A percentile compares a stretch with the other conserved stretches of the same genome.
Evolutionary conservation across 306 rosid species (phyloP).

Genomic region (Lathyrus tuberosus): DNA sequence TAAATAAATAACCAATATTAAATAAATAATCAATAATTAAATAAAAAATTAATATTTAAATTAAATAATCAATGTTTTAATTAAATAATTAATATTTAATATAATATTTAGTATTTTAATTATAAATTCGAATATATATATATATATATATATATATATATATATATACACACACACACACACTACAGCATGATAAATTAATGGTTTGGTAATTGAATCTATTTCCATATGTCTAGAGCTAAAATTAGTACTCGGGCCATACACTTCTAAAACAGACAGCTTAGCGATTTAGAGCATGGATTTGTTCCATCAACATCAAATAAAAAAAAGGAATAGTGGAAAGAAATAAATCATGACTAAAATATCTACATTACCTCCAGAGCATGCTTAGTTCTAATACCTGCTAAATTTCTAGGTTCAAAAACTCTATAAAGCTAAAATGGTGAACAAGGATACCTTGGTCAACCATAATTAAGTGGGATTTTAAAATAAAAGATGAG

Average conservation of each 20-base stretch:
- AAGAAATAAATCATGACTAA: not conserved
- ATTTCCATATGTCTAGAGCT: constrained; percentile 28
- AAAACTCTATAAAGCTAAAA: too few relatives aligned
- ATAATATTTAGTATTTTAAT: too few relatives aligned
- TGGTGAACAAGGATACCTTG: not conserved
- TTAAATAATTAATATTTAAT: too few relatives aligned
- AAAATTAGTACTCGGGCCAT: constrained; percentile 28
- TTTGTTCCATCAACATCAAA: not conserved
- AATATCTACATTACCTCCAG: not conserved
- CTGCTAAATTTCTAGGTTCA: not conserved
- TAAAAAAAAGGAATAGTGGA: not conserved
- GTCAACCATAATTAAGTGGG: not conserved
- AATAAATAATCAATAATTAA: too few relatives aligned
- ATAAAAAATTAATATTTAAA: too few relatives aligned
- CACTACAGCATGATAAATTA: too few relatives aligned
- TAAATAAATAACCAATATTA: too few relatives aligned
- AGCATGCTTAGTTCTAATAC: not conserved
- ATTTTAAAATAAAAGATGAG: too few relatives aligned
- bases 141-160: too few relatives aligned
- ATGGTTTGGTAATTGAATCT: constrained; percentile 12
- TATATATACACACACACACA: too few relatives aligned
- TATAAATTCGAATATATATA: too few relatives aligned
- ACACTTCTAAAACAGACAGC: constrained; percentile 6
- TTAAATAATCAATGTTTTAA: too few relatives aligned
- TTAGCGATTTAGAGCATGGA: constrained; percentile 7